Conservation (phyloP, 2,329 filamentous ascomycete genomes). For the Pseudocercospora vitis region DNA sequence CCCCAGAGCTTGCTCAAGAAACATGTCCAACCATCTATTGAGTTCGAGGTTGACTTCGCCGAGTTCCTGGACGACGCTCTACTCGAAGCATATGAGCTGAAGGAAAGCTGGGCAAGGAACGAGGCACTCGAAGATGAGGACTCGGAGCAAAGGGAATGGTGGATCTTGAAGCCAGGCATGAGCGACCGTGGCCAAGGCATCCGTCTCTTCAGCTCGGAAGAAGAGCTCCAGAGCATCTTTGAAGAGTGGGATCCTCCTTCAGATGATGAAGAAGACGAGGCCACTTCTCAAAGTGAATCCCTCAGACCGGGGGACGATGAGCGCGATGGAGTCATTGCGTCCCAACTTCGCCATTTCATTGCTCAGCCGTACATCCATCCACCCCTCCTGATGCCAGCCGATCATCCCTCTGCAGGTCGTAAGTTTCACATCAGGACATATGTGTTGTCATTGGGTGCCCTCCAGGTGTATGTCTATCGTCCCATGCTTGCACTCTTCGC, state of each 20-base stretch:
- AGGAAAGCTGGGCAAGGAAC: constrained; percentile 74
- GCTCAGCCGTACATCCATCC: constrained; percentile 93
- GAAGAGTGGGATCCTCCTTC: constrained; percentile 83
- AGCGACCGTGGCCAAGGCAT: constrained; percentile 95
- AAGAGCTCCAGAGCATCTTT: constrained; percentile 82
- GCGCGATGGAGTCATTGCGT: constrained; percentile 68
- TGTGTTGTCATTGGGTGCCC: constrained; percentile 74
- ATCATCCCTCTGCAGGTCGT: constrained; percentile 56
- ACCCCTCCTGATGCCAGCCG: constrained; percentile 65
- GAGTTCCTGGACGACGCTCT: constrained; percentile 95
- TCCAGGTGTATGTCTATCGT: constrained; percentile 82
- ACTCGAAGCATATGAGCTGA: constrained; percentile 78
- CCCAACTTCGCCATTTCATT: constrained; percentile 92
- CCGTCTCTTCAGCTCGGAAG: constrained; percentile 79
- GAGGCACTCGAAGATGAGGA: constrained; percentile 44
- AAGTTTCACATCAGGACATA: constrained; percentile 98
- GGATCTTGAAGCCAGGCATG: constrained; percentile 98
- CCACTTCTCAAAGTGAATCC: constrained; percentile 28
- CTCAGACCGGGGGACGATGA: constrained; percentile 22
- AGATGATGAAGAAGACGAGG: constrained; percentile 55
- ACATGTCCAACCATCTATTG: constrained; percentile 75
- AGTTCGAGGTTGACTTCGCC: constrained; percentile 93
- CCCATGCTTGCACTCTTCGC: constrained; percentile 95
- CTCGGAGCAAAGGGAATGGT: constrained; percentile 66
- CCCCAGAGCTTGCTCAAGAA: constrained; percentile 66